Evolutionary conservation across 352 stramenopile genomes (phyloP).

Genomic region (Globisporangium orthogonon): DNA sequence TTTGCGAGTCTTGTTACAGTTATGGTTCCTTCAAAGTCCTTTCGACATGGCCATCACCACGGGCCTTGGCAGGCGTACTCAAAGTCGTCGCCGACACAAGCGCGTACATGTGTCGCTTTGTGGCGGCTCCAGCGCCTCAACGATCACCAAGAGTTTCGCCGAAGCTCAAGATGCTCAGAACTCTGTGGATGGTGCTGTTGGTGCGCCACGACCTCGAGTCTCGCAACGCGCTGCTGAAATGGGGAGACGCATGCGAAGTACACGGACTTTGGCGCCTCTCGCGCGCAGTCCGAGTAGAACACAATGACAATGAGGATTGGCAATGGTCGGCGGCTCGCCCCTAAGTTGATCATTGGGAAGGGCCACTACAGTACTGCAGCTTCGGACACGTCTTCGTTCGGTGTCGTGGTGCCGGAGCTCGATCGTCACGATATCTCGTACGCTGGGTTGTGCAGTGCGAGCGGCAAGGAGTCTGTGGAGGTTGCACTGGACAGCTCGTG

Average conservation of each 20-base stretch:
- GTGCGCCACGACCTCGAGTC: conserved; percentile 16
- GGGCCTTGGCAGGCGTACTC: too few species aligned
- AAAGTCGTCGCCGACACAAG: too few species aligned
- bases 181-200: background rate
- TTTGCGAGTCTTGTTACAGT: too few species aligned
- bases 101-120: too few species aligned
- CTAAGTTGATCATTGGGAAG: conserved; percentile 18
- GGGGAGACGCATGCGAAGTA: background rate
- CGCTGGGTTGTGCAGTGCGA: conserved; percentile 11
- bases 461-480: conserved; percentile 19
- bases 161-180: too few species aligned
- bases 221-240: conserved; percentile 18
- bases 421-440: conserved; percentile 44
- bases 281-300: background rate
- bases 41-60: too few species aligned
- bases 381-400: conserved; percentile 41
- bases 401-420: conserved; percentile 75
- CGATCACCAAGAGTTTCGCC: too few species aligned
- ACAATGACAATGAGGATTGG: background rate
- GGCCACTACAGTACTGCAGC: conserved; percentile 19
- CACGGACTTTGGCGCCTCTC: conserved; percentile 25
- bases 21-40: too few species aligned
- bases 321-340: background rate
- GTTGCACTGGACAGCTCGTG: conserved; percentile 28
- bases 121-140: too few species aligned